phyloP scores from a whole-genome alignment of 2,329 filamentous ascomycete genomes.

The Phaeomoniella chlamydospora region DNA sequence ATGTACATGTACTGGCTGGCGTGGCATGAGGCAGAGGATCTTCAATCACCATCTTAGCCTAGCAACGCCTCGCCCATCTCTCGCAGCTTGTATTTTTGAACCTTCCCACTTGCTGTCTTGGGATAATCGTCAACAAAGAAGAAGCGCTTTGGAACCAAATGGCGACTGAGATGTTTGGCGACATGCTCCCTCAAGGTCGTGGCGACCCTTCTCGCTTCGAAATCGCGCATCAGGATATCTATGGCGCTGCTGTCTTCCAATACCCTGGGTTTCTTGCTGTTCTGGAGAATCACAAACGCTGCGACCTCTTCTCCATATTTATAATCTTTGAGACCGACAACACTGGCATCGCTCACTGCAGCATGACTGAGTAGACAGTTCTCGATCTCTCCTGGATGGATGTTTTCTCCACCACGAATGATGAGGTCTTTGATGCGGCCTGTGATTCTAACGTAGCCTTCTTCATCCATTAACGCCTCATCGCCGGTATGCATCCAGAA shows the following conservation, averaged over 20 bases:
- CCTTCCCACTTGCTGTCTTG: conserved; percentile 93
- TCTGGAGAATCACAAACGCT: conserved; percentile 59
- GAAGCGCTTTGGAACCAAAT: conserved; percentile 73
- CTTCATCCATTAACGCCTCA: conserved; percentile 56
- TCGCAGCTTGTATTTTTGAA: conserved; percentile 80
- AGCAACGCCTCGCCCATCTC: conserved; percentile 45
- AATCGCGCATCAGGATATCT: no score
- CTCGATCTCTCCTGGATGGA: conserved; percentile 85
- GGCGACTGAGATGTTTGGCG: conserved; percentile 50
- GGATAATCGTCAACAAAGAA: conserved; percentile 78
- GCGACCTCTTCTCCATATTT: conserved; percentile 76
- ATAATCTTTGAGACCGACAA: conserved; percentile 72
- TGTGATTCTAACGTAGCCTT: conserved; percentile 7
- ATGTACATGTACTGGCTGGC: no score
- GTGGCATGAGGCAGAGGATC: neutral
- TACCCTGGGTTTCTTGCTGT: neutral
- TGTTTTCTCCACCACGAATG: conserved; percentile 90
- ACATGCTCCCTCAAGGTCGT: conserved; percentile 62
- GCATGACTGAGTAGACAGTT: conserved; percentile 67
- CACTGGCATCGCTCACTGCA: conserved; percentile 58
- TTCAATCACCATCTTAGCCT: conserved; percentile 15
- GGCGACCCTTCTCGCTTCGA: no score
- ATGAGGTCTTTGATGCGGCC: conserved; percentile 64
- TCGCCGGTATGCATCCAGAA: conserved; percentile 90
- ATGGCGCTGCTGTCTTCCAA: neutral